Evolutionary conservation across 2,329 filamentous ascomycete genomes (phyloP), one percentile per base, ranked within the genome.

Genomic region (Pseudocercospora fuligena): DNA sequence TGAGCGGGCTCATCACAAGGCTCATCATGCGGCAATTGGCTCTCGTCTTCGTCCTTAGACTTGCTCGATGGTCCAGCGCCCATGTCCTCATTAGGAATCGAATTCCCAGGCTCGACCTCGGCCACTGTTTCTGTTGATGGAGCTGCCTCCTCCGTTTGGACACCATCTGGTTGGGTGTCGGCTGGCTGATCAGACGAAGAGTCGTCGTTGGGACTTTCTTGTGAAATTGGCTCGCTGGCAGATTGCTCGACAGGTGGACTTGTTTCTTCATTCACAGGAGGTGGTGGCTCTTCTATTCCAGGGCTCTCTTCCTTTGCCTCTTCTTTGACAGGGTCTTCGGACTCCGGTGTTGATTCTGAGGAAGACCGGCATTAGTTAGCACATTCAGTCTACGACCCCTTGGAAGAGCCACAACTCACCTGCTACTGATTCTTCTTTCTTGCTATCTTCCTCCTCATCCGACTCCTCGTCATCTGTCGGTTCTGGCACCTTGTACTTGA

Each of bases 391-490:
- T 9, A 51, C 9, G 21, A 19, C 9, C 11, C 9, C 21, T 25
- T 3, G 11, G 3, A 23, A 9, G 12, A 23, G 9, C 4, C 25
- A 23, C 23, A 33, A 56, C 51, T 56, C 16, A 56, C 51, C 51
- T n/a, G 51, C 16, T 31, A 56, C 51, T 31, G 51, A 56, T 43
- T 64, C n/a, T 21, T 54, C 56, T 46, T 64, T 57, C 27, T 43
- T 49, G 23, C 19, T 25, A 16, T 69, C 67, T 14, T 64, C 61
- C 12, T 70, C 68, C 3, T 58, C 63, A 16, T 66, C 69, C 27
- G 67, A 69, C 6, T 67, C 70, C 63, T 75, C 72, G 23, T 75
- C 73, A 53, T 74, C 73, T 16, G 73, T 73, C 4, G 72, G 71
- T 60, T 73, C 66, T 4, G 73, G 73, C 29, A 66, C 61, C 23